These are phyloP conservation scores for Jamesozyma hellenica DNA, from an alignment of 805 yeast species.

Conservation along the genomic window DNA sequence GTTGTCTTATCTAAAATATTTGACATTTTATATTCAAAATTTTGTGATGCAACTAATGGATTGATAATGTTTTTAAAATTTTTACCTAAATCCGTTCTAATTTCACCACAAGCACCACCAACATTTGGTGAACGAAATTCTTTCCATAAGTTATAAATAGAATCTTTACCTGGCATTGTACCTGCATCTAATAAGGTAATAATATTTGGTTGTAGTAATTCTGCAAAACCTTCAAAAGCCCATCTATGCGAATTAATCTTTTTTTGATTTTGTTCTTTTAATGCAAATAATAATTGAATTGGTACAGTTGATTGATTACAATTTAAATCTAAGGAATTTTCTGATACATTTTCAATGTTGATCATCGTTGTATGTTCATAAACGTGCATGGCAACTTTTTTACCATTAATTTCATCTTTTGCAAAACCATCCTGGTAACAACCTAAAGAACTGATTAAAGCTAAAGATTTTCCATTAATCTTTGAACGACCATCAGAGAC, in stretches of 20 bases:
- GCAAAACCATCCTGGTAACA: constrained; percentile 95
- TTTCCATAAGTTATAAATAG: constrained; percentile 84
- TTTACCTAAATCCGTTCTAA: constrained; percentile 72
- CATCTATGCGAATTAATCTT: constrained; percentile 94
- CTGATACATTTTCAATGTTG: constrained; percentile 61
- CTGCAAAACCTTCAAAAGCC: constrained; percentile 90
- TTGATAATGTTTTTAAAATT: constrained; percentile 48
- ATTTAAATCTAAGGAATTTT: constrained; percentile 50
- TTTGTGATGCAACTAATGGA: constrained; percentile 92
- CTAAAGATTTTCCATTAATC: constrained; percentile 67
- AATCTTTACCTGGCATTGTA: constrained; percentile 76
- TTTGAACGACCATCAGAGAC: constrained; percentile 89
- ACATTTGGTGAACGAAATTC: constrained; percentile 69
- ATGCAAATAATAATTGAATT: constrained; percentile 77
- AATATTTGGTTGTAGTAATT: constrained; percentile 69
- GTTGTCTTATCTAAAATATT: constrained; percentile 92
- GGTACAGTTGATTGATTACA: constrained; percentile 52
- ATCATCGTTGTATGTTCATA: constrained; percentile 91
- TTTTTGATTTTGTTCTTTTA: constrained; percentile 80
- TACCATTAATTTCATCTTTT: constrained; percentile 76
- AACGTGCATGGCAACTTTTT: constrained; percentile 73
- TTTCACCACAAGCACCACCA: constrained; percentile 98
- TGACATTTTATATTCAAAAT: constrained; percentile 92
- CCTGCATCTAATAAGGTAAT: constrained; percentile 88
- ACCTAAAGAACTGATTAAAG: constrained; percentile 77